Evolutionary conservation across 2,329 filamentous ascomycete genomes (phyloP), one percentile per base, ranked within the genome.

Genomic region (Fusarium hainanense): DNA sequence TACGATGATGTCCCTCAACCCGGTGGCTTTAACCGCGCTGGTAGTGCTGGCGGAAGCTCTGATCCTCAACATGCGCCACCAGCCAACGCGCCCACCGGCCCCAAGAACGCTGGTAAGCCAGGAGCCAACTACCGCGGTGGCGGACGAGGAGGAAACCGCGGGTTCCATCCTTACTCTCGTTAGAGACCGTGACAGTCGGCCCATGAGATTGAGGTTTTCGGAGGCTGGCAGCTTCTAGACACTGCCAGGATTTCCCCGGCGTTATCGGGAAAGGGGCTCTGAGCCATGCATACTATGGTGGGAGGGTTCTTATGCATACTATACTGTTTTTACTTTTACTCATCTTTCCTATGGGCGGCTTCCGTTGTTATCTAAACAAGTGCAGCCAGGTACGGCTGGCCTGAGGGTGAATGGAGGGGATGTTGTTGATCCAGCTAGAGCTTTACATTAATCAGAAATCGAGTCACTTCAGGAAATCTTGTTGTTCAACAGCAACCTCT

Each of bases 1-100:
- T 98, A 98, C 79, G 95, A 98, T 78, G 95, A 98, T 78, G 93
- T 94, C 3, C 94, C 94, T 18, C 93, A 95, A 77, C 93, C 93
- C 25, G 73, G 73, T n/a, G 83, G 84, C 70, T 83, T 82, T 62
- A 72, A 76, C 32, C 80, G 80, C 27, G 72, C 81, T 77, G 81
- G 80, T 71, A 80, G 80, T 75, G 80, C 79, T 61, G 82, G 80
- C 61, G 80, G 79, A 40, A 80, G 79, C 52, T 78, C 81, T 42
- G 77, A 80, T 46, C 81, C 85, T 2, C 76, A 80, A 25, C 85
- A 88, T 65, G 81, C 81, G 23, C 81, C 82, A 25, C 87, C 87
- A 3, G 83, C 80, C 58, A 88, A 87, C 69, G 89, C 96, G 8
- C 96, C 96, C 0, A 99, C 96, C 0, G 96, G 96, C 0, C 96